Evolutionary conservation across 108 stramenopile genomes (phyloP).

Genomic region (Stephanodiscus triporus): DNA sequence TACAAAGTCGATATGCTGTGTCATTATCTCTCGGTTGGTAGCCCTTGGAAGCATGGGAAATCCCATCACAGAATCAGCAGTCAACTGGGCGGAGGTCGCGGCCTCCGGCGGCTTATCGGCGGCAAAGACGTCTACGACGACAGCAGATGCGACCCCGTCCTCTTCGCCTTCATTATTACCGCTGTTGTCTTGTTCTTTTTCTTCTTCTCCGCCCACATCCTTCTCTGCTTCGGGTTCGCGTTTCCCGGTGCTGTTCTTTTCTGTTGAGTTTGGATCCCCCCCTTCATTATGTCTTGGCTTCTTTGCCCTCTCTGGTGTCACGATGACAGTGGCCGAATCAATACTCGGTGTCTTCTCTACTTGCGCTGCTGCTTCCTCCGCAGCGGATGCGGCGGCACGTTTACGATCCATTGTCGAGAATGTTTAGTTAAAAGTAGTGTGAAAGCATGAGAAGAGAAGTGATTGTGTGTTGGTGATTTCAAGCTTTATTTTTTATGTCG

Average conservation of each 20-base stretch:
- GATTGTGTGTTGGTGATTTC: too few relatives aligned
- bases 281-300: too few relatives aligned
- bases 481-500: too few relatives aligned
- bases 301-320: background rate
- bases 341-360: too few relatives aligned
- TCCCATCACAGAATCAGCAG: constrained; percentile 4
- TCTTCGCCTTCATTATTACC: background rate
- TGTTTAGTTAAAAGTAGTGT: too few relatives aligned
- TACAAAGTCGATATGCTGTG: constrained; percentile 8
- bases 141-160: too few relatives aligned
- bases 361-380: too few relatives aligned
- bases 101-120: background rate
- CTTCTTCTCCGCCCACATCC: background rate
- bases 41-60: background rate
- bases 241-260: too few relatives aligned
- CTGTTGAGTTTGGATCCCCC: too few relatives aligned
- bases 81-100: background rate
- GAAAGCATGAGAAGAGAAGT: too few relatives aligned
- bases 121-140: background rate
- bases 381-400: too few relatives aligned
- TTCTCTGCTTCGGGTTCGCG: background rate
- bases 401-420: too few relatives aligned
- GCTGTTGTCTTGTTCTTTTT: background rate
- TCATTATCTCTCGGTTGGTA: constrained; percentile 10
- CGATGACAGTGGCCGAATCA: background rate